Evolutionary conservation across 2,329 filamentous ascomycete genomes (phyloP), one percentile per base, ranked within the genome.

Genomic region (Nothophoma quercina): DNA sequence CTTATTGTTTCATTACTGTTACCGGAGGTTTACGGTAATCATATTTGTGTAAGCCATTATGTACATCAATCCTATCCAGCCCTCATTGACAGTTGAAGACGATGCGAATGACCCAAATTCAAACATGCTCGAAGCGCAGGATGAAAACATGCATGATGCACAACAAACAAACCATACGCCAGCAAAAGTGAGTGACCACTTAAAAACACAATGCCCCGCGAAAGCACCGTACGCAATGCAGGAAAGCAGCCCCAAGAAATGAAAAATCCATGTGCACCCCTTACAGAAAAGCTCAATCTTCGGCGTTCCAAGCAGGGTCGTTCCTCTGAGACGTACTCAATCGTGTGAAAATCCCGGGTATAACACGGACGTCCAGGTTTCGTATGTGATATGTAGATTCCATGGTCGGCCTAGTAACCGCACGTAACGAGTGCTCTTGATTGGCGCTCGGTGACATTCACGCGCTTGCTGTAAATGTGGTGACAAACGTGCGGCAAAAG

Each of bases 171-270:
- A 49, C 44, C 51, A 40, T 48, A 54, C 51, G 40, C 51, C 51
- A 28, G 34, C 40, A 26, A 40, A 33, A 54, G 51, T 41, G 40
- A 54, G 15, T 40, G 34, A 54, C 10, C 45, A 49, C 34, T 35
- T 21, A 22, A 54, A 51, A 58, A 33, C 55, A 64, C 56, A 65
- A 70, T 68, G 64, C 67, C 63, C 58, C 62, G 51, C 59, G 30
- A 64, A 59, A 49, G 59, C 49, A 62, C 56, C 59, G 57, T 56
- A 53, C 62, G 66, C 68, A 68, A 71, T 70, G 67, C 68, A 71
- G 65, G 26, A 53, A 43, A 33, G 43, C 38, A 53, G 34, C 21
- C 57, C 51, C 60, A 45, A 52, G 51, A 63, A 51, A 61, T 39
- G 55, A 55, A 58, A 25, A 60, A 56, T 13, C 19, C 19, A 26